Evolutionary conservation across 768 basidiomycete species (phyloP).

Genomic region (Lepiota subincarnata): DNA sequence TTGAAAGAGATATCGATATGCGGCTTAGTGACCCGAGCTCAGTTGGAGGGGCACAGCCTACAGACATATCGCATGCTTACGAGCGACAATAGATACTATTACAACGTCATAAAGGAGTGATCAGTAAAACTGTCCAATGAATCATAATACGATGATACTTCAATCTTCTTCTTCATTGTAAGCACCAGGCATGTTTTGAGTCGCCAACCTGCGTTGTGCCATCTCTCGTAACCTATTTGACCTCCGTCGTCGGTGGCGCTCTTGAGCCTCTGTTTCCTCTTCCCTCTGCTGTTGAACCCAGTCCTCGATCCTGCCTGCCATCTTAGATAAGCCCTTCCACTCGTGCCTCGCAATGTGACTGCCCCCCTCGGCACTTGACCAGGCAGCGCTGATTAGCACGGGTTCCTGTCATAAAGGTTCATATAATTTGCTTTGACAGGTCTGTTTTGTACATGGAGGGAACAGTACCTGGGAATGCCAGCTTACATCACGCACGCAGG

Average conservation of each 20-base stretch:
- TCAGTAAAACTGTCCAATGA: not conserved
- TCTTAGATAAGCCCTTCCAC: slow-evolving; percentile 90
- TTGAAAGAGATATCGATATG: too few species aligned
- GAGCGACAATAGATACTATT: not conserved
- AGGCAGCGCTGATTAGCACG: slow-evolving; percentile 86
- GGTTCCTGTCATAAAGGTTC: slow-evolving; percentile 55
- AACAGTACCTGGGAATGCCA: slow-evolving; percentile 79
- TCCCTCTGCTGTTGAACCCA: slow-evolving; percentile 54
- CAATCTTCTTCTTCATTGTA: slow-evolving; percentile 10
- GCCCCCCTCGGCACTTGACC: slow-evolving; percentile 63
- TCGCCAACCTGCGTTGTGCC: not conserved
- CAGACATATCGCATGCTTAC: too few species aligned
- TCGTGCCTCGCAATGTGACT: slow-evolving; percentile 90
- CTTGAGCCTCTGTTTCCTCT: slow-evolving; percentile 19
- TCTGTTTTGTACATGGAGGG: not conserved
- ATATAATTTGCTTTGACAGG: not conserved
- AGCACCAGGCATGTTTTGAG: slow-evolving; percentile 11
- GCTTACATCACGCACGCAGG: slow-evolving; percentile 88
- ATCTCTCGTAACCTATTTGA: slow-evolving; percentile 18
- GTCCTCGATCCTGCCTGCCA: slow-evolving; percentile 63
- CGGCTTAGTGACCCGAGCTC: too few species aligned
- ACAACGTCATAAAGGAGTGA: not conserved
- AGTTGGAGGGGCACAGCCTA: too few species aligned
- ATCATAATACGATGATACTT: not conserved
- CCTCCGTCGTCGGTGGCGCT: slow-evolving; percentile 17